Conservation (phyloP, 2,329 filamentous ascomycete genomes). For the Xylariaceae sp. region DNA sequence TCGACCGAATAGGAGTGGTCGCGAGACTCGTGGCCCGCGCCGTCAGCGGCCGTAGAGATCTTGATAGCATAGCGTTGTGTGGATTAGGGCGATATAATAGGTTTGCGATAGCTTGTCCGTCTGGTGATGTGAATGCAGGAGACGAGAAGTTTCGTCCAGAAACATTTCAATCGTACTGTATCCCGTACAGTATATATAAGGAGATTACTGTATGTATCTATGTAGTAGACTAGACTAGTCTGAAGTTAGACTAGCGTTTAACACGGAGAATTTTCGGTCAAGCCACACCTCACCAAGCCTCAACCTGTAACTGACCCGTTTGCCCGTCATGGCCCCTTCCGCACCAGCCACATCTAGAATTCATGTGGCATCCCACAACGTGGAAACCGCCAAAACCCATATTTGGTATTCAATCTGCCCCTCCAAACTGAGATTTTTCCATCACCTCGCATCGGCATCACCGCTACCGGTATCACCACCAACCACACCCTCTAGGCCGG, state of each 20-base stretch:
- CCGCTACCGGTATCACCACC: conserved; percentile 10
- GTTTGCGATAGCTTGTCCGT: neutral
- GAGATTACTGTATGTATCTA: conserved; percentile 26
- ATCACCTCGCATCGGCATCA: conserved; percentile 12
- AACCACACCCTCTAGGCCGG: neutral
- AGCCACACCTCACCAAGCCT: conserved; percentile 25
- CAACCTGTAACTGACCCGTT: neutral
- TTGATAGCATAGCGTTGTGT: conserved; percentile 31
- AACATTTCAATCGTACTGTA: conserved; percentile 19
- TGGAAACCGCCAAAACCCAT: conserved; percentile 32
- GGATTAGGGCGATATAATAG: neutral
- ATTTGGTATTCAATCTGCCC: conserved; percentile 21
- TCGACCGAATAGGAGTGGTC: neutral
- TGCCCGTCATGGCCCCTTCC: neutral
- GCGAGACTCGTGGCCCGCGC: conserved; percentile 16
- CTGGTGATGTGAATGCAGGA: neutral
- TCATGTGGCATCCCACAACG: conserved; percentile 29
- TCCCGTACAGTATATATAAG: neutral
- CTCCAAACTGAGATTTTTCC: conserved; percentile 28
- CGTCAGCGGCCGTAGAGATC: conserved; percentile 33
- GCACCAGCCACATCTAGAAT: conserved; percentile 12
- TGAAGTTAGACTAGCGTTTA: no score
- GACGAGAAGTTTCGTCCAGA: neutral
- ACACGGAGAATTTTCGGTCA: conserved; percentile 22
- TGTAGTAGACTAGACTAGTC: no score